These are phyloP conservation scores for Rhizopus delemar DNA, from an alignment of 371 early-diverging fungal species.

Conservation along the genomic window DNA sequence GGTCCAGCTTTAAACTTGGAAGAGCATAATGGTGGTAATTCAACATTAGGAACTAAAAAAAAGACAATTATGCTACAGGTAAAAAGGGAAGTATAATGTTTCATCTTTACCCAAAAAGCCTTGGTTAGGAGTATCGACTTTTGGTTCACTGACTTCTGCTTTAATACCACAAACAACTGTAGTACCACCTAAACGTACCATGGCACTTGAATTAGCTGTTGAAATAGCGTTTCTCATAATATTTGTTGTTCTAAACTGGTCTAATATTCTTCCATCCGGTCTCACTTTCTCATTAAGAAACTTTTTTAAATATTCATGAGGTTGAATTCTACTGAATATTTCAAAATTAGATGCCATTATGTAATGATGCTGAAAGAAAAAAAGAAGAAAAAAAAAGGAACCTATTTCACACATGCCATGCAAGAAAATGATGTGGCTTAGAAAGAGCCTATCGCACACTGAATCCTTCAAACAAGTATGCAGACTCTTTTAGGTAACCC, in stretches of 20 bases:
- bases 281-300: conserved; percentile 78
- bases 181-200: conserved; percentile 87
- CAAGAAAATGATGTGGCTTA: too few species aligned
- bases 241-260: conserved; percentile 62
- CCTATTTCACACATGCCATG: too few species aligned
- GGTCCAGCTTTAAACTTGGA: conserved; percentile 85
- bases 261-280: conserved; percentile 80
- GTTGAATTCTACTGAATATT: conserved; percentile 76
- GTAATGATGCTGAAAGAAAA: background rate
- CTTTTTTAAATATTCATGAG: conserved; percentile 83
- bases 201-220: conserved; percentile 85
- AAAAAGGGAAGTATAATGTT: too few species aligned
- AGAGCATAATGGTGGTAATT: conserved; percentile 86
- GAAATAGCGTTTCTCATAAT: conserved; percentile 71
- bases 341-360: conserved; percentile 32
- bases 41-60: conserved; percentile 82
- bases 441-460: too few species aligned
- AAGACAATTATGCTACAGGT: conserved; percentile 1
- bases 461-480: too few species aligned
- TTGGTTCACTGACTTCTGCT: conserved; percentile 91
- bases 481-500: too few species aligned
- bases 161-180: conserved; percentile 92
- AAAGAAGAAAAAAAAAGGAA: background rate
- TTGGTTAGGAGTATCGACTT: conserved; percentile 60
- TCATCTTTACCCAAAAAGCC: conserved; percentile 75